A percentile compares a stretch with the other conserved stretches of the same genome.
Evolutionary conservation across 2,329 filamentous ascomycete species (phyloP).

Genomic region (Aspergillus sp.): DNA sequence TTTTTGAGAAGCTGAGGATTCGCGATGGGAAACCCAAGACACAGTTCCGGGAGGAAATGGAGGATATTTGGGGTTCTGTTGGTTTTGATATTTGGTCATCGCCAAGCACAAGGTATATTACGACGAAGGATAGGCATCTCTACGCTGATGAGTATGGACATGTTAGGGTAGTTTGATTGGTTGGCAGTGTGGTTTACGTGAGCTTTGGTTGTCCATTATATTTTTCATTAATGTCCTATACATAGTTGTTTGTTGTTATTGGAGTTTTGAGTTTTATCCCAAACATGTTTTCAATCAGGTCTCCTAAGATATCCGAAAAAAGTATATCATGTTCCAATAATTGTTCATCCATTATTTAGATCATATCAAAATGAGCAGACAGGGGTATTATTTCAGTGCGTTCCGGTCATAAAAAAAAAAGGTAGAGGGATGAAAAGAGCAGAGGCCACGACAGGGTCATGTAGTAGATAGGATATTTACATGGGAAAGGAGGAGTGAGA

Average conservation of each 20-base stretch:
- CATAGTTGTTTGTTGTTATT: no score
- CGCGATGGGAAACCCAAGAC: conserved; percentile 54
- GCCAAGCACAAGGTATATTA: background rate
- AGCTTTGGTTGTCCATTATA: background rate
- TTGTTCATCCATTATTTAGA: background rate
- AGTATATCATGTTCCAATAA: background rate
- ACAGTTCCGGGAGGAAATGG: conserved; percentile 54
- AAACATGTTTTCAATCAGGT: no score
- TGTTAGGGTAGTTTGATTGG: background rate
- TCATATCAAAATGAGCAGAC: background rate
- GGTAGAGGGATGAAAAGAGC: background rate
- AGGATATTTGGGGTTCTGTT: conserved; percentile 33
- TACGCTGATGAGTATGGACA: conserved; percentile 11
- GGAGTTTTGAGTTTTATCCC: no score
- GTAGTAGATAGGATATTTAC: background rate
- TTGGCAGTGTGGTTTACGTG: background rate
- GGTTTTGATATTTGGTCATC: conserved; percentile 13
- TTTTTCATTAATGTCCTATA: no score
- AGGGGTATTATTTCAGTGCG: background rate
- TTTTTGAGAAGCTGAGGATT: conserved; percentile 60
- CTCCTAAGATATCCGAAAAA: no score
- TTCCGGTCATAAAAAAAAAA: background rate
- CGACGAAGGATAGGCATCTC: background rate
- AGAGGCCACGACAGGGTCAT: background rate
- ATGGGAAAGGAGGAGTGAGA: background rate